A percentile compares a stretch with the other conserved stretches of the same genome.
Conservation (phyloP, 2,329 filamentous ascomycete genomes). For the Ophioceras dolichostomum region DNA sequence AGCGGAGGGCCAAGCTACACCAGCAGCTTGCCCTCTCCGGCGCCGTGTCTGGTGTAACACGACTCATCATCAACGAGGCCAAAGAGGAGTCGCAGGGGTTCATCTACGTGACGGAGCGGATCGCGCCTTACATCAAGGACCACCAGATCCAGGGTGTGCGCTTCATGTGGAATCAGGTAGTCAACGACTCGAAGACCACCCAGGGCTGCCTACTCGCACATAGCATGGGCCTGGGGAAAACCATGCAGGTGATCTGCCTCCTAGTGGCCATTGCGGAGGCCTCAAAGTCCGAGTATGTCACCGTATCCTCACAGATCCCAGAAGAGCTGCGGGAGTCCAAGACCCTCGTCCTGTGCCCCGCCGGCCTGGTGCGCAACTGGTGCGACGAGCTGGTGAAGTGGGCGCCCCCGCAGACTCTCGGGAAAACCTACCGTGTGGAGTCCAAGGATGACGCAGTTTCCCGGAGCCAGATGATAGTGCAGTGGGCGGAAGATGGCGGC, state of each 20-base stretch:
- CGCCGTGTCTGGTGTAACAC: slow-evolving; percentile 29
- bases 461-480: slow-evolving; percentile 31
- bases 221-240: slow-evolving; percentile 88
- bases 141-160: slow-evolving; percentile 74
- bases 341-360: slow-evolving; percentile 64
- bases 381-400: slow-evolving; percentile 62
- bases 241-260: slow-evolving; percentile 82
- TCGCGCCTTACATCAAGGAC: slow-evolving; percentile 56
- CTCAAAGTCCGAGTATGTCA: slow-evolving; percentile 41
- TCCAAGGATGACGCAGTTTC: slow-evolving; percentile 18
- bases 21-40: slow-evolving; percentile 30
- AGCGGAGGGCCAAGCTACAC: slow-evolving; percentile 34
- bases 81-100: slow-evolving; percentile 47
- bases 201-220: slow-evolving; percentile 78
- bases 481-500: slow-evolving; percentile 56
- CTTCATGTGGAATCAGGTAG: slow-evolving; percentile 81
- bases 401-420: slow-evolving; percentile 45
- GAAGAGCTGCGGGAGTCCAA: slow-evolving; percentile 45
- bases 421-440: slow-evolving; percentile 43
- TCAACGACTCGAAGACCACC: slow-evolving; percentile 41
- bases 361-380: slow-evolving; percentile 73
- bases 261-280: slow-evolving; percentile 62
- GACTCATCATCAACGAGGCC: slow-evolving; percentile 54
- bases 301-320: slow-evolving; percentile 56
- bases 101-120: slow-evolving; percentile 52